Evolutionary conservation across 1,284 basidiomycete genomes (phyloP).

Genomic region (Apiotrichum laibachii): DNA sequence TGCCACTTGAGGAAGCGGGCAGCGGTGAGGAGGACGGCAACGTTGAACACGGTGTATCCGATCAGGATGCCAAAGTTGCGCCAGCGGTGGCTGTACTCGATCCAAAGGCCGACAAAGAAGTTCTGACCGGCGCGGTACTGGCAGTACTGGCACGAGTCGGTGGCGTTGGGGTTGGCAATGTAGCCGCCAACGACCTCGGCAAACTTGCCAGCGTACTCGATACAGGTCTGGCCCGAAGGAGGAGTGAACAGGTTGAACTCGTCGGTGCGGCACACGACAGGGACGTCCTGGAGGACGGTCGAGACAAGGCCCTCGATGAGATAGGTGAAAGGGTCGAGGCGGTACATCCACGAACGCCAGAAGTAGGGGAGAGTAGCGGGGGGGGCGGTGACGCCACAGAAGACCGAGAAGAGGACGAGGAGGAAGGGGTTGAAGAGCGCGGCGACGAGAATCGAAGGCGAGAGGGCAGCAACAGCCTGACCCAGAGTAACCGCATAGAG

Average conservation of each 20-base stretch:
- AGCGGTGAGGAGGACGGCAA: constrained; percentile 66
- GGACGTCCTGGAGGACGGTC: constrained; percentile 73
- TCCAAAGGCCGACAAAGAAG: constrained; percentile 57
- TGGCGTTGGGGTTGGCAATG: constrained; percentile 67
- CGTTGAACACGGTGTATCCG: constrained; percentile 63
- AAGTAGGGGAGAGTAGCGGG: constrained; percentile 60
- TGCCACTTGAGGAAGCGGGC: constrained; percentile 62
- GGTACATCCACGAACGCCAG: constrained; percentile 63
- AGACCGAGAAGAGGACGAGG: constrained; percentile 63
- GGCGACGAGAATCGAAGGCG: constrained; percentile 62
- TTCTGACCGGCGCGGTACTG: constrained; percentile 39
- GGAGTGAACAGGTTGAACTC: constrained; percentile 72
- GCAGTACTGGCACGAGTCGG: constrained; percentile 50
- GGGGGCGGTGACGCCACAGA: constrained; percentile 80
- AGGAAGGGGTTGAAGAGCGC: constrained; percentile 78
- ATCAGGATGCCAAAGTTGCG: constrained; percentile 71
- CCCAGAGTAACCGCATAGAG: constrained; percentile 75
- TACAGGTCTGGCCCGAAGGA: constrained; percentile 66
- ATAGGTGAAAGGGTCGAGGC: constrained; percentile 61
- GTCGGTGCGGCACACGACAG: constrained; percentile 63
- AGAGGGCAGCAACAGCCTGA: constrained; percentile 66
- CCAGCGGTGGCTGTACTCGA: constrained; percentile 66
- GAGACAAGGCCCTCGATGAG: constrained; percentile 68
- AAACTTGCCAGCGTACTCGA: constrained; percentile 67
- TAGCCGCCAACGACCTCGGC: constrained; percentile 68